A percentile compares a stretch with the other conserved stretches of the same genome.
These are phyloP conservation scores for Sequoia sempervirens DNA, from an alignment of 75 land plant species.

Conservation along the genomic window DNA sequence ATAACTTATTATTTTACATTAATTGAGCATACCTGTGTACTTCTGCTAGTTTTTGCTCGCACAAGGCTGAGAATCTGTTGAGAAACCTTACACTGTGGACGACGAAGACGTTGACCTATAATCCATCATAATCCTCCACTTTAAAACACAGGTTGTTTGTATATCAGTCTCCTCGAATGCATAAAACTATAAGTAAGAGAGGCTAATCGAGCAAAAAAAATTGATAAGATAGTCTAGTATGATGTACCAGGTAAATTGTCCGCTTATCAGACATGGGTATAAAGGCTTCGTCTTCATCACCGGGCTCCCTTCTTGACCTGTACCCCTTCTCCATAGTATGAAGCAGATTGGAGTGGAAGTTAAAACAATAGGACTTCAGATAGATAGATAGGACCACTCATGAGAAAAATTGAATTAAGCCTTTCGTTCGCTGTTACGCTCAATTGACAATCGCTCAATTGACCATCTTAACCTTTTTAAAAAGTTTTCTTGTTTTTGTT, in stretches of 20 bases:
- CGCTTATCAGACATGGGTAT: slow-evolving; percentile 9
- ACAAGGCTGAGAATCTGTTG: slow-evolving; percentile 6
- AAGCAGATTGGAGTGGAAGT: not conserved
- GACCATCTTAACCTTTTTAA: too few relatives aligned
- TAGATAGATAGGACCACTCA: too few relatives aligned
- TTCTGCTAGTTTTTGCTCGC: slow-evolving; percentile 9
- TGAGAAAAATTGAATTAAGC: too few relatives aligned
- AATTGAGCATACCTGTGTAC: slow-evolving; percentile 6
- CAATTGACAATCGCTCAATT: too few relatives aligned
- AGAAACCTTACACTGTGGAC: not conserved
- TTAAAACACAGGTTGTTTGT: slow-evolving; percentile 1
- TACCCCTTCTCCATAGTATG: slow-evolving; percentile 1
- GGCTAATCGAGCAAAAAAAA: not conserved
- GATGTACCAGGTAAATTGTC: slow-evolving; percentile 5
- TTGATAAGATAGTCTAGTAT: not conserved
- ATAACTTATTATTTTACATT: not conserved
- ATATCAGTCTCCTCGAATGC: not conserved
- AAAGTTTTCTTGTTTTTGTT: too few relatives aligned
- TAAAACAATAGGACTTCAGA: too few relatives aligned
- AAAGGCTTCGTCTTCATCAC: not conserved
- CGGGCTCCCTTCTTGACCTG: not conserved
- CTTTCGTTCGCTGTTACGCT: too few relatives aligned
- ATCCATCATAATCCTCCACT: slow-evolving; percentile 2
- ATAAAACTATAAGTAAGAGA: not conserved
- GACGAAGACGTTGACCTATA: slow-evolving; percentile 3